These are phyloP conservation scores for Asterophora parasitica DNA, from an alignment of 768 basidiomycete genomes.

Conservation along the genomic window DNA sequence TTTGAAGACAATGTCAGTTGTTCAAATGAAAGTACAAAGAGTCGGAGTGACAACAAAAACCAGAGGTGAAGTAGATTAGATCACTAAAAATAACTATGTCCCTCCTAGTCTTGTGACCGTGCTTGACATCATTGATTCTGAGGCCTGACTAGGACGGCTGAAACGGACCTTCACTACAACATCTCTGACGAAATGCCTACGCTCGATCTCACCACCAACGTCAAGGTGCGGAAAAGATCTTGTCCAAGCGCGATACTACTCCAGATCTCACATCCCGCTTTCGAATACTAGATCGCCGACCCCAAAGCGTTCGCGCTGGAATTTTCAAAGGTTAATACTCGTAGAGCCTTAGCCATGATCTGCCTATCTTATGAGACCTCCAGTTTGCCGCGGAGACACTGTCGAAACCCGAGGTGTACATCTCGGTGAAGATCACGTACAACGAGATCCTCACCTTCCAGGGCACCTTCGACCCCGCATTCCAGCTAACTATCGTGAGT, in stretches of 20 bases:
- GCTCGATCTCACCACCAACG: slow-evolving; percentile 40
- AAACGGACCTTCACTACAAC: background rate
- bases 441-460: slow-evolving; percentile 57
- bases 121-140: too few relatives aligned
- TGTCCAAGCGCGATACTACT: background rate
- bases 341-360: background rate
- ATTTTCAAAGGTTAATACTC: slow-evolving; percentile 48
- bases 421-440: slow-evolving; percentile 43
- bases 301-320: slow-evolving; percentile 41
- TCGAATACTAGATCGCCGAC: slow-evolving; percentile 28
- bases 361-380: background rate
- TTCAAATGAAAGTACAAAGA: too few relatives aligned
- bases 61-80: too few relatives aligned
- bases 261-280: background rate
- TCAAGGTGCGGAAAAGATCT: slow-evolving; percentile 26
- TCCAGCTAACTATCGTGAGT: slow-evolving; percentile 55
- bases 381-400: slow-evolving; percentile 52
- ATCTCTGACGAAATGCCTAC: slow-evolving; percentile 30
- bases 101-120: too few relatives aligned
- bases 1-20: too few relatives aligned
- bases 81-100: too few relatives aligned
- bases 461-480: slow-evolving; percentile 64
- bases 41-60: too few relatives aligned
- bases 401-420: slow-evolving; percentile 49
- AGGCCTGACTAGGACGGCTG: too few relatives aligned